phyloP scores from a whole-genome alignment of 495 filamentous ascomycete species.

The Pyronema domesticum region DNA sequence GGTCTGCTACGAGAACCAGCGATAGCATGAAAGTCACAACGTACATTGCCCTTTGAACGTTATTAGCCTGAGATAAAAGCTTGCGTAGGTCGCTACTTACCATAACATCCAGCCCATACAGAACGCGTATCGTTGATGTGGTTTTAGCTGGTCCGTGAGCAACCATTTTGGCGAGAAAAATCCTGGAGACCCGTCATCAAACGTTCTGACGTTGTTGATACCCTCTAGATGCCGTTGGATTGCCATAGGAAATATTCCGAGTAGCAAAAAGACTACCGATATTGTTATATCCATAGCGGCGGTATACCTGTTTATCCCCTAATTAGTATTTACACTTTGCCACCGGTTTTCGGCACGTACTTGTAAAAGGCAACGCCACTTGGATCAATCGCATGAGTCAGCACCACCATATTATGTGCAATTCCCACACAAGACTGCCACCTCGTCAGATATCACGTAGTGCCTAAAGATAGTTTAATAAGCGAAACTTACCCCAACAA shows the following conservation, averaged over 20 bases:
- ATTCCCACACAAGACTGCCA: background rate
- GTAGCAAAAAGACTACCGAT: background rate
- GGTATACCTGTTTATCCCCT: background rate
- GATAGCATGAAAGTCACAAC: background rate
- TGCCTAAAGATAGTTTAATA: background rate
- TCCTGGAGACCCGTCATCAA: background rate
- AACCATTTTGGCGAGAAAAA: background rate
- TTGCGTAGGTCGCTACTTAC: background rate
- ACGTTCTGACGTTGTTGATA: background rate
- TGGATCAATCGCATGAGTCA: constrained; percentile 1
- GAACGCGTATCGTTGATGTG: constrained; percentile 2
- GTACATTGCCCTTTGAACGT: background rate
- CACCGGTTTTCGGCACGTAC: background rate
- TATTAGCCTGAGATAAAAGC: background rate
- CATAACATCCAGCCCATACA: constrained; percentile 4
- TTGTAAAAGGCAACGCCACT: constrained; percentile 4
- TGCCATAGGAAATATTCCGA: constrained; percentile 4
- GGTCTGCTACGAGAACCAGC: background rate
- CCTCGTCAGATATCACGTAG: background rate
- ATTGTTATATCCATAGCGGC: constrained; percentile 4
- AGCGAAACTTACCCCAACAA: background rate
- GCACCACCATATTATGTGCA: background rate
- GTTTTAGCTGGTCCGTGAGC: background rate
- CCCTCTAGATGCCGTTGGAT: background rate
- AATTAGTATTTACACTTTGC: too few species aligned